These are phyloP conservation scores for Aspergillus pseudoterreus DNA, from an alignment of 2,329 filamentous ascomycete genomes.

Conservation along the genomic window DNA sequence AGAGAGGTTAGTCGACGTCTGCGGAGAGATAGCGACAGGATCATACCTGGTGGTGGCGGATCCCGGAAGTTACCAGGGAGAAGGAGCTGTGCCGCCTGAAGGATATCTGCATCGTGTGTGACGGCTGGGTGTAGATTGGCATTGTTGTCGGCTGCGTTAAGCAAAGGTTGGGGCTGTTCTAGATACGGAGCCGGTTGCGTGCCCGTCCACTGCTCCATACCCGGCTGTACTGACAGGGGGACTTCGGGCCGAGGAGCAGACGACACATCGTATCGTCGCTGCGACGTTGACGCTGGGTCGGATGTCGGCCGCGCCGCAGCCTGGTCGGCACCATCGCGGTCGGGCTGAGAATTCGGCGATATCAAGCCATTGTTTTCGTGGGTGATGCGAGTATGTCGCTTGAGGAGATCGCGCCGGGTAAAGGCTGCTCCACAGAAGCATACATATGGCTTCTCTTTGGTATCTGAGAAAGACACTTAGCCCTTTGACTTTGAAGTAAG, in stretches of 20 bases:
- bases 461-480: slow-evolving; percentile 23
- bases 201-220: slow-evolving; percentile 26
- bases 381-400: slow-evolving; percentile 31
- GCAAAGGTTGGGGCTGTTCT: slow-evolving; percentile 20
- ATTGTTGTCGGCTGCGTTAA: slow-evolving; percentile 13
- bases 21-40: not conserved
- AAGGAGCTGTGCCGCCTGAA: slow-evolving; percentile 32
- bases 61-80: slow-evolving; percentile 28
- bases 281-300: slow-evolving; percentile 10
- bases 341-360: slow-evolving; percentile 29
- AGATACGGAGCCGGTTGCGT: slow-evolving; percentile 24
- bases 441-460: slow-evolving; percentile 35
- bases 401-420: slow-evolving; percentile 33
- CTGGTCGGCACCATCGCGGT: slow-evolving; percentile 15
- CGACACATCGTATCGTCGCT: slow-evolving; percentile 14
- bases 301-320: slow-evolving; percentile 11
- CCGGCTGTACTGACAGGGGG: slow-evolving; percentile 19
- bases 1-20: not conserved
- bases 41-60: slow-evolving; percentile 11
- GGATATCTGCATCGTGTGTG: slow-evolving; percentile 37
- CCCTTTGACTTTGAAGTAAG: not conserved
- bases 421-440: slow-evolving; percentile 36
- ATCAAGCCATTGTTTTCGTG: slow-evolving; percentile 26
- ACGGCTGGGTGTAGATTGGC: slow-evolving; percentile 20
- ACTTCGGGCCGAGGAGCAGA: slow-evolving; percentile 17